Percentiles rank a stretch among this genome's conserved stretches.
Conservation (phyloP, 192 early-diverging fungal genomes). For the Linderina pennispora region DNA sequence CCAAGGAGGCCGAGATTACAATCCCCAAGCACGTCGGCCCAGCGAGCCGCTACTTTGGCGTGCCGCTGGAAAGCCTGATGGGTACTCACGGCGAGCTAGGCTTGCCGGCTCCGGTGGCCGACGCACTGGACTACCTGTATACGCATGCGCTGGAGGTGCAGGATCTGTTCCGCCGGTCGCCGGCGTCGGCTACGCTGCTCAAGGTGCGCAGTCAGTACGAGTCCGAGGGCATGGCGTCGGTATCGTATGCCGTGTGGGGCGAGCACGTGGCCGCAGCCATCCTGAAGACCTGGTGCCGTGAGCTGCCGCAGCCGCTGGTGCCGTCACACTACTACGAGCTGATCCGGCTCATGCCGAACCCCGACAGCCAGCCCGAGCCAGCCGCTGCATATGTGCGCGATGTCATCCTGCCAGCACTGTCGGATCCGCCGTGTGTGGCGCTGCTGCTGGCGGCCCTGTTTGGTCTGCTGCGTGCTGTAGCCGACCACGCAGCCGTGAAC, state of each 20-base stretch:
- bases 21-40: slow-evolving; percentile 36
- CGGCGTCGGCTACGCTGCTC: slow-evolving; percentile 61
- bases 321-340: slow-evolving; percentile 55
- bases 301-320: slow-evolving; percentile 73
- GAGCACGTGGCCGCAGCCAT: slow-evolving; percentile 77
- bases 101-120: slow-evolving; percentile 67
- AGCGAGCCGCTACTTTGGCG: slow-evolving; percentile 64
- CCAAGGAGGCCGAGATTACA: slow-evolving; percentile 31
- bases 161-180: slow-evolving; percentile 85
- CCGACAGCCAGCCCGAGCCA: slow-evolving; percentile 21
- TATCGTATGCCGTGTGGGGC: slow-evolving; percentile 59
- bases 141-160: slow-evolving; percentile 66
- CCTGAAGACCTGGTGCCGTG: slow-evolving; percentile 78
- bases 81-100: slow-evolving; percentile 66
- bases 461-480: slow-evolving; percentile 62
- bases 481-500: slow-evolving; percentile 61
- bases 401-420: slow-evolving; percentile 38
- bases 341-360: slow-evolving; percentile 47
- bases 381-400: slow-evolving; percentile 30
- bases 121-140: slow-evolving; percentile 66
- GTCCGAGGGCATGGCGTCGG: slow-evolving; percentile 35
- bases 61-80: slow-evolving; percentile 67
- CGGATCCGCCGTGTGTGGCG: slow-evolving; percentile 48
- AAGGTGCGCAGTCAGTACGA: slow-evolving; percentile 49
- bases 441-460: slow-evolving; percentile 60